Conservation (phyloP, 805 yeast genomes). For the Candida glaebosa region DNA sequence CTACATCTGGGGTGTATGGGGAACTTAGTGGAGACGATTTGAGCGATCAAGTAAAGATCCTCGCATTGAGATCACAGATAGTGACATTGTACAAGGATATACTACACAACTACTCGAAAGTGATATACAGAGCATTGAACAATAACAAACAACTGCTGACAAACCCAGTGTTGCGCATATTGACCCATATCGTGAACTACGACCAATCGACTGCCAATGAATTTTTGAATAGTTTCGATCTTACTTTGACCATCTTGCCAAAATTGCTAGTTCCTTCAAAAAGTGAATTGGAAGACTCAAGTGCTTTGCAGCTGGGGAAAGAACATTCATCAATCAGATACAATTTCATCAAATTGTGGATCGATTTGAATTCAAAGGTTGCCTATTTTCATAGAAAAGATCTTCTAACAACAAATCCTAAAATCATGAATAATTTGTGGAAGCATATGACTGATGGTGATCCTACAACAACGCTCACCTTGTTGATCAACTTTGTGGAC, state of each 20-base stretch:
- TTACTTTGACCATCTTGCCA: constrained; percentile 57
- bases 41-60: constrained; percentile 8
- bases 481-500: constrained; percentile 50
- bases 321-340: constrained; percentile 48
- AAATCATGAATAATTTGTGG: constrained; percentile 64
- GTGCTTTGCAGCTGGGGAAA: constrained; percentile 26
- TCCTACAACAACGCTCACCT: constrained; percentile 30
- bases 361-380: constrained; percentile 46
- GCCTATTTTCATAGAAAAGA: constrained; percentile 62
- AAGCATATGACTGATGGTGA: constrained; percentile 59
- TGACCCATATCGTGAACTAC: constrained; percentile 49
- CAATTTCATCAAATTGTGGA: constrained; percentile 60
- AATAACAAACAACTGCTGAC: constrained; percentile 56
- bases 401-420: constrained; percentile 48
- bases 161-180: constrained; percentile 56
- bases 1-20: background rate
- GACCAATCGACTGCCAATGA: constrained; percentile 52
- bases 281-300: constrained; percentile 40
- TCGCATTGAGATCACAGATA: constrained; percentile 18
- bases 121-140: constrained; percentile 64
- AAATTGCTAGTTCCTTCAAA: constrained; percentile 55
- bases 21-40: constrained; percentile 1
- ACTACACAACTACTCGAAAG: constrained; percentile 53
- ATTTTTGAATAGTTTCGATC: constrained; percentile 65
- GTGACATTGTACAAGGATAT: constrained; percentile 47